Base-by-base conservation (phyloP, 257 asterid genomes). In the Rhazya stricta region DNA sequence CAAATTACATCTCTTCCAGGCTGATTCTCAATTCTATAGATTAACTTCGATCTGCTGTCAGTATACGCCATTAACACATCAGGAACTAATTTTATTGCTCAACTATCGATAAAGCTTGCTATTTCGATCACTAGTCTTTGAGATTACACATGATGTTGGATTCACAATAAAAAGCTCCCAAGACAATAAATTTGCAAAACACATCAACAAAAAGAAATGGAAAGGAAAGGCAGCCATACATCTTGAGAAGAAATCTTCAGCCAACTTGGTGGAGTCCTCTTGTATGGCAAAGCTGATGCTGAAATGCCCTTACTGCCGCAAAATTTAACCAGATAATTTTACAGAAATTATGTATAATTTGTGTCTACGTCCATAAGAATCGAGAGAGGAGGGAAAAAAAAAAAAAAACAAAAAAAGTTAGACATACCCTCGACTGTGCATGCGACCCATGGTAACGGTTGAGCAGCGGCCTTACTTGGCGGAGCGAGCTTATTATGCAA, bases 241-340 rank as follows among this genome's bases (percentile, higher is more conserved):
- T 82, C 85, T 53, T 79, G 83, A 75, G 85, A 60, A 53, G 94
- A 81, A 76, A 82, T 87, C 80, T 92, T 92, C 67, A 92, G 91
- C 97, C 93, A 91, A 74, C 88, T 88, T 3, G 97, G 97, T 27
- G 96, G 89, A 75, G 93, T 87, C 81, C 97, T 87, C 93, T 90
- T 90, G 88, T 91, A 91, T 2, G 96, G 97, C 71, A 88, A 88
- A 6, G 97, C 97, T 21, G 96, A 90, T 23, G 93, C 94, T 54
- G 95, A 90, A 71, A 92, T 89, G 82, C 96, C 97, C 89, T 91
- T 91, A 32, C 97, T 91, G 89, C 84, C 78, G 41, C 39, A 42
- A 30, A 74, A 67, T 65, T 37, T 29, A 67, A 48, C 36, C 65
- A 34, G 32, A n/a, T 39, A 53, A 39, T 0, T 32, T 12, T 16